Percentiles rank a stretch among this genome's conserved stretches.
These are phyloP conservation scores for Triticum dicoccoides DNA, from an alignment of 176 grass and related monocot genomes.

Conservation along the genomic window DNA sequence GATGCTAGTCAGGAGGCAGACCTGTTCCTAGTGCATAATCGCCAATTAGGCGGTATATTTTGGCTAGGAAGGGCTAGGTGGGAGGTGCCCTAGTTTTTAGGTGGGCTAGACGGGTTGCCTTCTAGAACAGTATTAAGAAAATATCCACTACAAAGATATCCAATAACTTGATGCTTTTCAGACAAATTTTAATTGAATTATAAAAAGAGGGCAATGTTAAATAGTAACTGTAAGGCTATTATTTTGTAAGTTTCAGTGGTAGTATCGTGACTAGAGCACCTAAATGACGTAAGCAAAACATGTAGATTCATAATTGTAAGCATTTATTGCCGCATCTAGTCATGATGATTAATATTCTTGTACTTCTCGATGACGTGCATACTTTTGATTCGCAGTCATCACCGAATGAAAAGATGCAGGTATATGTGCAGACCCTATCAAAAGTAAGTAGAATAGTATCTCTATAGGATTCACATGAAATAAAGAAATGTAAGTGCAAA, in stretches of 20 bases:
- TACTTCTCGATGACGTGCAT: slow-evolving; percentile 21
- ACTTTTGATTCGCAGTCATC: slow-evolving; percentile 16
- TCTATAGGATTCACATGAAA: slow-evolving; percentile 32
- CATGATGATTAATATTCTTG: slow-evolving; percentile 27
- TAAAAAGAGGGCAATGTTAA: neutral
- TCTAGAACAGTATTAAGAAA: neutral
- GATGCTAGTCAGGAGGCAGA: neutral
- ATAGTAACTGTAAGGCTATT: neutral
- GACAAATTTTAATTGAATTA: neutral
- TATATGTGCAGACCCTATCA: slow-evolving; percentile 21
- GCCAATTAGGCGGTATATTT: neutral
- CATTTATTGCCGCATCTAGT: slow-evolving; percentile 21
- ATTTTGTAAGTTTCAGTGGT: neutral
- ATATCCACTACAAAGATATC: neutral
- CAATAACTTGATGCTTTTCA: neutral
- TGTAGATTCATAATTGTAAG: slow-evolving; percentile 8
- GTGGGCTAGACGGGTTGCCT: neutral
- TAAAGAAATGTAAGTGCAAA: slow-evolving; percentile 23
- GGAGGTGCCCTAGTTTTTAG: neutral
- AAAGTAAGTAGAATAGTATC: slow-evolving; percentile 1
- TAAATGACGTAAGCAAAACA: neutral
- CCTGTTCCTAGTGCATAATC: neutral
- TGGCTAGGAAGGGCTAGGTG: neutral
- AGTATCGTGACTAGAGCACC: neutral
- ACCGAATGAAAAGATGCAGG: slow-evolving; percentile 26